These are phyloP conservation scores for Apiotrichum mycotoxinovorans DNA, from an alignment of 1,284 basidiomycete species.

Conservation along the genomic window DNA sequence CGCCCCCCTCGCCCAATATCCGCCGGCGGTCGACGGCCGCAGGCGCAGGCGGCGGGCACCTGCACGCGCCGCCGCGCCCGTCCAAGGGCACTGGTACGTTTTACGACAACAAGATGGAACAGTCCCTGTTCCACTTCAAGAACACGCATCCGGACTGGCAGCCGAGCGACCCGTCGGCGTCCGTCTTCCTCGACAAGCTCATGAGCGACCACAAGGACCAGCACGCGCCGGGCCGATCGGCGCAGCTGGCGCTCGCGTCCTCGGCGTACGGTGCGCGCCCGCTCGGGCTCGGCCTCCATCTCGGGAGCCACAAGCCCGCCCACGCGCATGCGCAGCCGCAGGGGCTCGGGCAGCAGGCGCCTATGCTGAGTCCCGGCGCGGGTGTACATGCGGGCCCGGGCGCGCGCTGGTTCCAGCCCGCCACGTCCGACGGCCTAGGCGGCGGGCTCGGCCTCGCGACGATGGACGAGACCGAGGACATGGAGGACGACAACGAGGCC, in stretches of 20 bases:
- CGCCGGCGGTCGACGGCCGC: not conserved
- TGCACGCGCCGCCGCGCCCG: not conserved
- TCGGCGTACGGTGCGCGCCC: not conserved
- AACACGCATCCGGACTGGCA: conserved; percentile 92
- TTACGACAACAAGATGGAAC: conserved; percentile 96
- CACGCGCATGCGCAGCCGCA: not conserved
- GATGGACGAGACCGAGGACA: conserved; percentile 17
- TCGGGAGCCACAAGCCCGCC: not conserved
- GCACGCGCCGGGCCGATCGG: not conserved
- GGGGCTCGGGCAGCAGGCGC: no score
- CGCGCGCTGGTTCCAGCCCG: conserved; percentile 15
- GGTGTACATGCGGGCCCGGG: conserved; percentile 18
- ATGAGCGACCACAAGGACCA: conserved; percentile 54
- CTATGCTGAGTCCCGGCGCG: not conserved
- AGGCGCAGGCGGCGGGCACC: not conserved
- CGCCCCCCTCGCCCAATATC: not conserved
- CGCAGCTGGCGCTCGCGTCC: not conserved
- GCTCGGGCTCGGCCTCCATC: conserved; percentile 2
- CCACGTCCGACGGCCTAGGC: no score
- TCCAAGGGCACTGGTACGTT: no score
- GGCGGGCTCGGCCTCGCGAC: conserved; percentile 15
- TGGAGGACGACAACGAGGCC: conserved; percentile 20
- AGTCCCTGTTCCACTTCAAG: conserved; percentile 94
- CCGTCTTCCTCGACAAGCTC: conserved; percentile 76
- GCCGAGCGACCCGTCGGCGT: conserved; percentile 77